Percentiles rank a stretch among this genome's conserved stretches.
phyloP scores from a whole-genome alignment of 2,329 filamentous ascomycete genomes.

The Erysiphe neolycopersici region DNA sequence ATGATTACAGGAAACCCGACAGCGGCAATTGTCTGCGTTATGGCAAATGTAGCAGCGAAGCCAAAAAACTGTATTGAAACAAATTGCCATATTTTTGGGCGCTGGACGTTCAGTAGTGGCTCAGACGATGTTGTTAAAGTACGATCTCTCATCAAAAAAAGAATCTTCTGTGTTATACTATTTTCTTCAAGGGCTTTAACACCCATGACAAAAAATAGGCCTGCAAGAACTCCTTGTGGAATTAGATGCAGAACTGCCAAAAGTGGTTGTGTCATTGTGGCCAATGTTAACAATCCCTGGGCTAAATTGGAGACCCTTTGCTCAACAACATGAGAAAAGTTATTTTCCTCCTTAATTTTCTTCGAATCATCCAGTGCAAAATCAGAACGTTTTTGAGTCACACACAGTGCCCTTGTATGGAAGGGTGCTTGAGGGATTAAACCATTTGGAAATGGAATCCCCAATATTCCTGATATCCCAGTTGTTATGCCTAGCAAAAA shows the following conservation, averaged over 20 bases:
- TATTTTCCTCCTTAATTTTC: slow-evolving; percentile 27
- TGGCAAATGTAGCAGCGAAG: slow-evolving; percentile 56
- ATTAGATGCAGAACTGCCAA: slow-evolving; percentile 51
- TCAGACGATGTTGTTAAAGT: slow-evolving; percentile 30
- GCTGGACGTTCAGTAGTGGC: slow-evolving; percentile 35
- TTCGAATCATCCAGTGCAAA: slow-evolving; percentile 18
- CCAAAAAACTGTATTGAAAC: slow-evolving; percentile 39
- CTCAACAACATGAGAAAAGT: slow-evolving; percentile 40
- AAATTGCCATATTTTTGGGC: slow-evolving; percentile 42
- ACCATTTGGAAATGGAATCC: slow-evolving; percentile 58
- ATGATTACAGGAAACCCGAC: slow-evolving; percentile 39
- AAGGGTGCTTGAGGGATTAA: slow-evolving; percentile 66
- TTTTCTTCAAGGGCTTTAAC: slow-evolving; percentile 51
- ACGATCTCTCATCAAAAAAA: slow-evolving; percentile 40
- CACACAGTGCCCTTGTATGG: slow-evolving; percentile 54
- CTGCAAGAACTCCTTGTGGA: slow-evolving; percentile 53
- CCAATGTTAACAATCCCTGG: slow-evolving; percentile 51
- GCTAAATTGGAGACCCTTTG: slow-evolving; percentile 56
- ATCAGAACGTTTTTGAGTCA: slow-evolving; percentile 29
- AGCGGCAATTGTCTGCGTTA: slow-evolving; percentile 59
- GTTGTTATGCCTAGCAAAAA: slow-evolving; percentile 60
- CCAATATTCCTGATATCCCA: slow-evolving; percentile 45
- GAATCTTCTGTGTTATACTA: slow-evolving; percentile 47
- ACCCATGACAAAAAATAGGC: slow-evolving; percentile 68
- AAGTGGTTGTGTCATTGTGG: slow-evolving; percentile 52